Conservation (phyloP, 345 rosid genomes). For the Eucalyptus shirleyi region DNA sequence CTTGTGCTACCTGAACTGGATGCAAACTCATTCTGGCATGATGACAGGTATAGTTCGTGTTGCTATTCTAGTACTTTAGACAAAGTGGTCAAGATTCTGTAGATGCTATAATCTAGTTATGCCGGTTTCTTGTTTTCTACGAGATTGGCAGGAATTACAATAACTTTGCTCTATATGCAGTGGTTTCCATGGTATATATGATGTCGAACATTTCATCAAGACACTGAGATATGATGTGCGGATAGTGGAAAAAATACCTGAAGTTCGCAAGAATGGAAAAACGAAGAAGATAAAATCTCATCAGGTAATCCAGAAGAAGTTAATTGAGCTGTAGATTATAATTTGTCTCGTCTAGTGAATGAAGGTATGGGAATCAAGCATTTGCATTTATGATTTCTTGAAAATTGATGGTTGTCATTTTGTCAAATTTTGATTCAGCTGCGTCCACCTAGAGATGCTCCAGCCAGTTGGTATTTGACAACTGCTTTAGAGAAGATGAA, state of each 20-base stretch:
- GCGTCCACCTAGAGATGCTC: slow-evolving; percentile 93
- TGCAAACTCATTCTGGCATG: slow-evolving; percentile 98
- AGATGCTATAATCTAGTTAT: background rate
- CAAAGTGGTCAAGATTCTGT: background rate
- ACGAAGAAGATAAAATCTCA: slow-evolving; percentile 73
- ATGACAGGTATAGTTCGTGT: slow-evolving; percentile 55
- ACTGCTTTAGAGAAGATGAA: slow-evolving; percentile 82
- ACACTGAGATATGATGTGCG: slow-evolving; percentile 71
- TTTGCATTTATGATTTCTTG: background rate
- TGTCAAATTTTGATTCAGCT: slow-evolving; percentile 25
- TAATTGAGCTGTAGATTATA: background rate
- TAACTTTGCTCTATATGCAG: slow-evolving; percentile 8
- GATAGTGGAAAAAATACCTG: slow-evolving; percentile 86
- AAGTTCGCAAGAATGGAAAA: slow-evolving; percentile 79
- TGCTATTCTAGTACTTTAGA: background rate
- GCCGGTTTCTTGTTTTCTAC: background rate
- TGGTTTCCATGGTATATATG: slow-evolving; percentile 95
- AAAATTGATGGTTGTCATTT: background rate
- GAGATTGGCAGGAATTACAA: background rate
- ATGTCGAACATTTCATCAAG: slow-evolving; percentile 85
- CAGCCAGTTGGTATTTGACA: slow-evolving; percentile 78
- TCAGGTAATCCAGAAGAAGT: slow-evolving; percentile 41
- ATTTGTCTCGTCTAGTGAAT: background rate
- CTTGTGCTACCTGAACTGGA: slow-evolving; percentile 96
- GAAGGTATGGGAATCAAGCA: background rate